Evolutionary conservation across 2,329 filamentous ascomycete genomes (phyloP).

Genomic region (Ophioceras dolichostomum): DNA sequence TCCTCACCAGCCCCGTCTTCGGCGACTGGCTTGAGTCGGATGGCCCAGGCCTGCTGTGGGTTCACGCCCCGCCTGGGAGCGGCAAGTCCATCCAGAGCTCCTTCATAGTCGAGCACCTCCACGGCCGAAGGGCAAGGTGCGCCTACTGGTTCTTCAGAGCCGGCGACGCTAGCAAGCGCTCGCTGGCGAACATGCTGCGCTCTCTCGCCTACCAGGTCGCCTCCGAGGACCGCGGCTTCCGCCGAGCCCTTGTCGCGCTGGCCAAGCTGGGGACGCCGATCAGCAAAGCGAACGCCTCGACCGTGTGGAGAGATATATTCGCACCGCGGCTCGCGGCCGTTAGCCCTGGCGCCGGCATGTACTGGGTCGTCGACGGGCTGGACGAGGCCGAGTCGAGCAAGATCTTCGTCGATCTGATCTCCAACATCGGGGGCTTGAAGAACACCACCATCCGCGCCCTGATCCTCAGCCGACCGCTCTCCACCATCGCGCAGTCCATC

Average conservation of each 20-base stretch:
- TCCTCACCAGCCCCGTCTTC: slow-evolving; percentile 3
- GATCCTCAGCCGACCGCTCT: background rate
- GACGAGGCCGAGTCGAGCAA: slow-evolving; percentile 8
- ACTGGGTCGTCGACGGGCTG: slow-evolving; percentile 2
- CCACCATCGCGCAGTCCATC: background rate
- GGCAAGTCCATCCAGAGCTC: background rate
- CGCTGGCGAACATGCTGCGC: slow-evolving; percentile 12
- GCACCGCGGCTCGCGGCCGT: slow-evolving; percentile 6
- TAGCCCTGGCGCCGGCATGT: slow-evolving; percentile 7
- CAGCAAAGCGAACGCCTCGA: background rate
- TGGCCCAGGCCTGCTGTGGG: background rate
- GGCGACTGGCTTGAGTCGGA: background rate
- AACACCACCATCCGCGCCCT: background rate
- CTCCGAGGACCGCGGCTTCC: slow-evolving; percentile 7
- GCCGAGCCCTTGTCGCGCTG: slow-evolving; percentile 11
- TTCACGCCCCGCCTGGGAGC: background rate
- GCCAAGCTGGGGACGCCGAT: slow-evolving; percentile 3
- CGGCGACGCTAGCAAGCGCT: slow-evolving; percentile 10
- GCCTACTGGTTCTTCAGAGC: slow-evolving; percentile 14
- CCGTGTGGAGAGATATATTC: slow-evolving; percentile 5
- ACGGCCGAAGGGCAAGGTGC: background rate
- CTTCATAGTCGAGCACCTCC: background rate
- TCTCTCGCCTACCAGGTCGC: slow-evolving; percentile 20
- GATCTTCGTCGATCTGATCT: background rate
- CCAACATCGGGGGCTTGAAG: background rate